phyloP scores from a whole-genome alignment of 768 basidiomycete species.

The Pleurotus pulmonarius region DNA sequence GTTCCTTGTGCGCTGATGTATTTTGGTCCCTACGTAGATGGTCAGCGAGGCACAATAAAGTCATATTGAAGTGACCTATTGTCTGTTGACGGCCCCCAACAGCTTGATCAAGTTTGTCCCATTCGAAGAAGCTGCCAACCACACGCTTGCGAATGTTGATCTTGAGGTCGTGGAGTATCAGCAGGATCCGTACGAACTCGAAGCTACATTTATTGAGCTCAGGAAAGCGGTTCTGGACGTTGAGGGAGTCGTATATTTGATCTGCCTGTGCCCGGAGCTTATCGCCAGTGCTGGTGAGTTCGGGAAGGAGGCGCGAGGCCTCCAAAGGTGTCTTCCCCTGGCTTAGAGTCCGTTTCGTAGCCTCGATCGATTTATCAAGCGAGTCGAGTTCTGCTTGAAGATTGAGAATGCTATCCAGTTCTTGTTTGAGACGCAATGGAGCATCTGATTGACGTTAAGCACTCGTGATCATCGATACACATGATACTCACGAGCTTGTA shows the following conservation, averaged over 20 bases:
- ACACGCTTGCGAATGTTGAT: slow-evolving; percentile 31
- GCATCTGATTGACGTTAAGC: slow-evolving; percentile 16
- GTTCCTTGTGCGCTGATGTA: slow-evolving; percentile 27
- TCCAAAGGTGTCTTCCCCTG: background rate
- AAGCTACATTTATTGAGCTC: slow-evolving; percentile 22
- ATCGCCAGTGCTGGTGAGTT: slow-evolving; percentile 18
- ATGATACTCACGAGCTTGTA: slow-evolving; percentile 22
- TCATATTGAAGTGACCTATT: slow-evolving; percentile 23
- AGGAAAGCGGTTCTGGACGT: slow-evolving; percentile 27
- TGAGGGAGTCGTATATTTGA: slow-evolving; percentile 27
- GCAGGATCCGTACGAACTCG: slow-evolving; percentile 23
- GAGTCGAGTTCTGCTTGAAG: slow-evolving; percentile 23
- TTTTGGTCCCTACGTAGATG: slow-evolving; percentile 23
- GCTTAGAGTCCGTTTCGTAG: slow-evolving; percentile 8
- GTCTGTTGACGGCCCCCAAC: slow-evolving; percentile 23
- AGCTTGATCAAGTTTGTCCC: slow-evolving; percentile 31
- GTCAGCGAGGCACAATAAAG: background rate
- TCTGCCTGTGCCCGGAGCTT: slow-evolving; percentile 21
- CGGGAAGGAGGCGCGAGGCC: slow-evolving; percentile 12
- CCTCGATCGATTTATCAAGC: slow-evolving; percentile 19
- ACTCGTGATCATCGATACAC: background rate
- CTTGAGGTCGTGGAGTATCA: slow-evolving; percentile 34
- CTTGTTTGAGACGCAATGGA: slow-evolving; percentile 24
- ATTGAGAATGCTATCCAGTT: slow-evolving; percentile 24
- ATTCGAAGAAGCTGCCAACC: slow-evolving; percentile 31